Base-by-base conservation (phyloP, 2,329 filamentous ascomycete species). In the Karstenula rhodostoma region DNA sequence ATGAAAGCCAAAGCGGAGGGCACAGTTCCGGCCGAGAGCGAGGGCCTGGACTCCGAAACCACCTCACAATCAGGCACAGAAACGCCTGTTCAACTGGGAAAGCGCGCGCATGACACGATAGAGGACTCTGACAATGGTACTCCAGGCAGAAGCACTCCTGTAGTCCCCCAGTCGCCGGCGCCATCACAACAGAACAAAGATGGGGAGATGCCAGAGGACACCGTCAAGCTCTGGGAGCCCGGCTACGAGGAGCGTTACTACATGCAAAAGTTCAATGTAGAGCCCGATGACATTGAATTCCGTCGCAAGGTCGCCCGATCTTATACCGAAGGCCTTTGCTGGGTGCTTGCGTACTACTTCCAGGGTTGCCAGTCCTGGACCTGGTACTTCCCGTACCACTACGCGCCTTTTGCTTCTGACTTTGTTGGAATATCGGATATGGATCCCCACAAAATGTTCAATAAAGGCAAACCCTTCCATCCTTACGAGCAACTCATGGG, bases 401-500 rank as follows among this genome's bases (percentile, higher is more conserved):
- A 99, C 75, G 96, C 95, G 1, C 95, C 96, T 3, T 99, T 99
- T 75, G 95, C 95, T 2, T 91, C 93, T 55, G 95, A 99, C 77
- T 99, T 99, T 77, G 89, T 91, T 60, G 89, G 94, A 58, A 84
- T 99, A 48, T 87, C 85, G 55, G 89, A 93, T 67, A 88, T 97
- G 83, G 84, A 91, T 33, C 73, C 74, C 6, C 69, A 69, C 25
- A 87, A 97, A 66, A 82, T 85, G 19, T 99, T 99, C 68, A 86
- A 92, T 60, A 92, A 94, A 77, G 94, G 94, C 12, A 87, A 84
- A 51, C 91, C 93, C 4, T 97, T 97, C 69, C 90, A 85, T 67
- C 96, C 95, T 0, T 99, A 97, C 74, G 95, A 99, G 79, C 95
- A 99, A 78, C 83, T 99, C 52, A 99, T 99, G 95, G 96, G 95